These are phyloP conservation scores for Simplicillium aogashimaense DNA, from an alignment of 2,329 filamentous ascomycete species.

Conservation along the genomic window DNA sequence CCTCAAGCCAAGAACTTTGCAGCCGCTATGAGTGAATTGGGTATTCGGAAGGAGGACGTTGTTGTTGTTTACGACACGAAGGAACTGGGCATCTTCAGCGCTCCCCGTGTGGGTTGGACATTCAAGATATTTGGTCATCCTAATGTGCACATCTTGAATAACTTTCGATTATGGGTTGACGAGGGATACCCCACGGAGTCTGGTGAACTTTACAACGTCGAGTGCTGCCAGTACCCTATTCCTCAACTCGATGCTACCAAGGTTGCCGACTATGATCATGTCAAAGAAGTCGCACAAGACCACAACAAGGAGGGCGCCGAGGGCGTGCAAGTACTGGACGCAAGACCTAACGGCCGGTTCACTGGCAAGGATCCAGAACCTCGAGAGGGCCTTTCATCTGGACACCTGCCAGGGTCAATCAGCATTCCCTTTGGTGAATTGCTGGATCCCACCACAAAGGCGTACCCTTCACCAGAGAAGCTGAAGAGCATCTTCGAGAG, in stretches of 20 bases:
- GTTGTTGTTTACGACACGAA: slow-evolving; percentile 91
- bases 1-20: slow-evolving; percentile 74
- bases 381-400: slow-evolving; percentile 73
- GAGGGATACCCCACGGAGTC: slow-evolving; percentile 73
- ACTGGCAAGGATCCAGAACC: slow-evolving; percentile 79
- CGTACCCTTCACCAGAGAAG: slow-evolving; percentile 62
- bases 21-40: slow-evolving; percentile 77
- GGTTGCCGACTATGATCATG: slow-evolving; percentile 73
- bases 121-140: slow-evolving; percentile 81
- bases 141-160: slow-evolving; percentile 85
- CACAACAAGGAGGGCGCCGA: slow-evolving; percentile 74
- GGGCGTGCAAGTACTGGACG: slow-evolving; percentile 82
- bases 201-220: slow-evolving; percentile 61
- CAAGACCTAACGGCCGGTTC: slow-evolving; percentile 70
- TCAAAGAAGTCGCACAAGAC: slow-evolving; percentile 67
- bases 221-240: slow-evolving; percentile 55
- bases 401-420: slow-evolving; percentile 83
- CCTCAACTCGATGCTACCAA: slow-evolving; percentile 50
- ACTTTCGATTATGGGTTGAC: slow-evolving; percentile 90
- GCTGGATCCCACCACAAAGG: slow-evolving; percentile 74
- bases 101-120: slow-evolving; percentile 90
- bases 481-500: slow-evolving; percentile 65
- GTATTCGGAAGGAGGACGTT: slow-evolving; percentile 77
- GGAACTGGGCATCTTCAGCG: slow-evolving; percentile 88
- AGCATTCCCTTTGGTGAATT: slow-evolving; percentile 73